These are phyloP conservation scores for Linum tenue DNA, from an alignment of 345 rosid genomes.

Conservation along the genomic window DNA sequence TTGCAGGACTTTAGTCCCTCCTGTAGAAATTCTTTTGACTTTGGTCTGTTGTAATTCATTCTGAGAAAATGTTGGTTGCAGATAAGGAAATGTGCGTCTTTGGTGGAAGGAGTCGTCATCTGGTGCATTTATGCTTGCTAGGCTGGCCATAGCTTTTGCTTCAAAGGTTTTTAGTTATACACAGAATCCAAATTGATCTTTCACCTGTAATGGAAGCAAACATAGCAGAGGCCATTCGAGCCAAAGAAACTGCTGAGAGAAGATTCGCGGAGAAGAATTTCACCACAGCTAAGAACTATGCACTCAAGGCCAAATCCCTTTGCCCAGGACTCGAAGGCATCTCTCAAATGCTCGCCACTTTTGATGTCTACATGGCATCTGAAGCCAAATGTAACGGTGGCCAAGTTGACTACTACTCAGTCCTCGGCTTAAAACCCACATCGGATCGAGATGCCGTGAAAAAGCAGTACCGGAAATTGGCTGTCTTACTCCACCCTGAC, in stretches of 20 bases:
- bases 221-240: slow-evolving; percentile 73
- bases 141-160: slow-evolving; percentile 27
- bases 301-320: slow-evolving; percentile 61
- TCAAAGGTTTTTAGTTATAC: slow-evolving; percentile 16
- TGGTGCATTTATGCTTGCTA: slow-evolving; percentile 19
- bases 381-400: slow-evolving; percentile 47
- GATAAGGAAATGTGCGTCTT: slow-evolving; percentile 32
- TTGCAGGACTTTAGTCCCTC: not conserved
- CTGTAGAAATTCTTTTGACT: slow-evolving; percentile 16
- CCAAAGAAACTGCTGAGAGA: slow-evolving; percentile 76
- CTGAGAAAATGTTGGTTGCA: slow-evolving; percentile 26
- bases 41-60: slow-evolving; percentile 13
- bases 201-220: slow-evolving; percentile 49
- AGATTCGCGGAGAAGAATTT: slow-evolving; percentile 75
- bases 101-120: slow-evolving; percentile 14
- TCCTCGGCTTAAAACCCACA: slow-evolving; percentile 87
- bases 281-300: slow-evolving; percentile 64
- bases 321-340: slow-evolving; percentile 83
- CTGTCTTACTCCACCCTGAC: slow-evolving; percentile 88
- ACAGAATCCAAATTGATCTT: slow-evolving; percentile 14
- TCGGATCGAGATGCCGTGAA: slow-evolving; percentile 79
- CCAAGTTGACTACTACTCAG: slow-evolving; percentile 63
- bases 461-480: slow-evolving; percentile 88
- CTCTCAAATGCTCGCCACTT: slow-evolving; percentile 86
- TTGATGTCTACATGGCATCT: slow-evolving; percentile 80